phyloP scores from a whole-genome alignment of 441 rosid genomes.

The Kokia cookei region DNA sequence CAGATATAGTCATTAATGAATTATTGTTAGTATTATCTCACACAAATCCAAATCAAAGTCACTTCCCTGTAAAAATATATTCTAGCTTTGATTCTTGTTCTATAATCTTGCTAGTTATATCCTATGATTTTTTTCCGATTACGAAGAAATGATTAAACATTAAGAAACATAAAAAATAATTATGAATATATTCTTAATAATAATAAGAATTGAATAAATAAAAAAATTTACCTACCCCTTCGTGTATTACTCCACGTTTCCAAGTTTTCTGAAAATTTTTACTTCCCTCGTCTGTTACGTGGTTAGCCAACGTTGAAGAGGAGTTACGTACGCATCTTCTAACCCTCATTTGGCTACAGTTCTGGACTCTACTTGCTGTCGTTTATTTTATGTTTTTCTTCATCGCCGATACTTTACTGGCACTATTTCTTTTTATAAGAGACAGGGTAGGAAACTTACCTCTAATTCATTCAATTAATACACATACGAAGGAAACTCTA shows the following conservation, averaged over 20 bases:
- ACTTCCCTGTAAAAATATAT: not conserved
- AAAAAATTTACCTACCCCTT: not conserved
- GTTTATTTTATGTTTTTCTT: not conserved
- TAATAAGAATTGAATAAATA: not conserved
- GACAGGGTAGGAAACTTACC: no score
- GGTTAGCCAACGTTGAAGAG: not conserved
- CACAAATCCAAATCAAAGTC: not conserved
- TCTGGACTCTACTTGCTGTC: not conserved
- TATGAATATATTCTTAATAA: not conserved
- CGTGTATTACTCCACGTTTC: not conserved
- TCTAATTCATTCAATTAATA: no score
- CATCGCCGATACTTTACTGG: not conserved
- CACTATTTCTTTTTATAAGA: not conserved
- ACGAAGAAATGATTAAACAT: not conserved
- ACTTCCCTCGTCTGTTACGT: not conserved
- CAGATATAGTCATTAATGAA: not conserved
- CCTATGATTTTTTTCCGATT: not conserved
- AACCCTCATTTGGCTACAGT: not conserved
- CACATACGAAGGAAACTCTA: no score
- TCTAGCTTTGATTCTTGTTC: not conserved
- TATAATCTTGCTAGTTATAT: not conserved
- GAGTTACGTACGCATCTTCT: slow-evolving; percentile 3
- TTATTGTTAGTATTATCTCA: not conserved
- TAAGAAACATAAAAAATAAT: not conserved
- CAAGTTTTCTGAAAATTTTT: not conserved